phyloP scores from a whole-genome alignment of 2,329 filamentous ascomycete genomes.

The Stagonosporopsis tanaceti region DNA sequence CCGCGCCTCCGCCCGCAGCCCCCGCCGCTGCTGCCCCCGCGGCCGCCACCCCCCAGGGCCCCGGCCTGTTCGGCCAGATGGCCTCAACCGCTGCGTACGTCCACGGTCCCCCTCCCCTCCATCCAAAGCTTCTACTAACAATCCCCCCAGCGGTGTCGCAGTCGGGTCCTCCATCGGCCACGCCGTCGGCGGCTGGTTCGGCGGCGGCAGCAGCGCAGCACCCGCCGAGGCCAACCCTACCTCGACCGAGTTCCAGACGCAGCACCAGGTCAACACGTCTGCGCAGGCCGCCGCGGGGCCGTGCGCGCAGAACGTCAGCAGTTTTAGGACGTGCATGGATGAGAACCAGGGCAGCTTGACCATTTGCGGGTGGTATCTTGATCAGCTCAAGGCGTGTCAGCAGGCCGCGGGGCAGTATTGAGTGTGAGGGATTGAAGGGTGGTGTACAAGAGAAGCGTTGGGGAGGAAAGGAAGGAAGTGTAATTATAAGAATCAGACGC shows the following conservation, averaged over 20 bases:
- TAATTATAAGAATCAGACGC: too few species aligned
- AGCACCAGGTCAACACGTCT: conserved; percentile 49
- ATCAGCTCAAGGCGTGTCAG: conserved; percentile 76
- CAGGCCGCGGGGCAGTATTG: conserved; percentile 57
- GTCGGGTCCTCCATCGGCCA: conserved; percentile 95
- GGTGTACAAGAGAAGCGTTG: too few species aligned
- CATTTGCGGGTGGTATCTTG: conserved; percentile 97
- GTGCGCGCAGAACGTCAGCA: conserved; percentile 80
- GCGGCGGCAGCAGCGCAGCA: conserved; percentile 71
- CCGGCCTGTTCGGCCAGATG: conserved; percentile 95
- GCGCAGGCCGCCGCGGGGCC: conserved; percentile 42
- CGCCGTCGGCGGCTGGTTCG: conserved; percentile 88
- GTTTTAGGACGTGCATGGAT: conserved; percentile 96
- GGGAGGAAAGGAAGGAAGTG: conserved; percentile 48
- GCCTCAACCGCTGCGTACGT: conserved; percentile 96
- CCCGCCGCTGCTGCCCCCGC: conserved; percentile 58
- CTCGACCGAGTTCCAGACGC: conserved; percentile 39
- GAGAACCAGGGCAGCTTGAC: conserved; percentile 92
- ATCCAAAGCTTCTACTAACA: not conserved
- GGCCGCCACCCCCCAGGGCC: conserved; percentile 66
- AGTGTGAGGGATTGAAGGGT: too few species aligned
- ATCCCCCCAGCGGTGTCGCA: conserved; percentile 79
- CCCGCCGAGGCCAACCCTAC: conserved; percentile 58
- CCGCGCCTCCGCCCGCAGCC: conserved; percentile 54
- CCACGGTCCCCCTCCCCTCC: not conserved